Percentiles rank a stretch among this genome's conserved stretches.
These are phyloP conservation scores for Teunomyces panamensis DNA, from an alignment of 805 yeast species.

Conservation along the genomic window DNA sequence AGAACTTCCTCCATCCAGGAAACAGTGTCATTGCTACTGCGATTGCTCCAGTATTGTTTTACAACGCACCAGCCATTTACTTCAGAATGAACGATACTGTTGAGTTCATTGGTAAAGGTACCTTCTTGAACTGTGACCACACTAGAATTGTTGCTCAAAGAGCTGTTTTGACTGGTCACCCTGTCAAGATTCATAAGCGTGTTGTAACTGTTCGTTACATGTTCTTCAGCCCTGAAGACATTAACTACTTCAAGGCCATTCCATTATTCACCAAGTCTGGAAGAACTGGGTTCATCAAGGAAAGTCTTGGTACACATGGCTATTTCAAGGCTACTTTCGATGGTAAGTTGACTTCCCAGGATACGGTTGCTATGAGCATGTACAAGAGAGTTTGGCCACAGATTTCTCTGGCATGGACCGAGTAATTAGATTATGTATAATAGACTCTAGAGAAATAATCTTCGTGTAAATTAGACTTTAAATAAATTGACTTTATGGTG, in stretches of 20 bases:
- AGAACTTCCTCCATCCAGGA: slow-evolving; percentile 80
- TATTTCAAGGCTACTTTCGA: slow-evolving; percentile 95
- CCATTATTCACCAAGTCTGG: slow-evolving; percentile 93
- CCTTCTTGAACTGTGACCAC: slow-evolving; percentile 83
- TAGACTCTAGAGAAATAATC: slow-evolving; percentile 1
- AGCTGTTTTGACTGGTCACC: slow-evolving; percentile 87
- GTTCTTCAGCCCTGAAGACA: slow-evolving; percentile 92
- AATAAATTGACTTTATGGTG: not conserved
- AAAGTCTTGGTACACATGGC: slow-evolving; percentile 96
- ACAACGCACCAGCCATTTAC: slow-evolving; percentile 80
- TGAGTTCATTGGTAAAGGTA: slow-evolving; percentile 84
- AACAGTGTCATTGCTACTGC: slow-evolving; percentile 70
- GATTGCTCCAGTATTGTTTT: slow-evolving; percentile 82
- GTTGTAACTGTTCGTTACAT: slow-evolving; percentile 92
- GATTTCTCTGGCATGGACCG: slow-evolving; percentile 32
- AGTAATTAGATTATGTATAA: slow-evolving; percentile 14
- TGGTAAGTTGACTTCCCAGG: slow-evolving; percentile 86
- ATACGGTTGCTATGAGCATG: slow-evolving; percentile 88
- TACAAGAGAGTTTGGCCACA: slow-evolving; percentile 94
- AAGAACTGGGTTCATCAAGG: slow-evolving; percentile 91
- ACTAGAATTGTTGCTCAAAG: slow-evolving; percentile 84
- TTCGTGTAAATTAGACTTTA: slow-evolving; percentile 7
- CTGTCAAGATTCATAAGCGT: slow-evolving; percentile 89
- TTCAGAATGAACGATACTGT: slow-evolving; percentile 58
- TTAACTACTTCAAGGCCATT: slow-evolving; percentile 83